Base-by-base conservation (phyloP, 2,329 filamentous ascomycete species). In the Graphiopsis chlorocephala region DNA sequence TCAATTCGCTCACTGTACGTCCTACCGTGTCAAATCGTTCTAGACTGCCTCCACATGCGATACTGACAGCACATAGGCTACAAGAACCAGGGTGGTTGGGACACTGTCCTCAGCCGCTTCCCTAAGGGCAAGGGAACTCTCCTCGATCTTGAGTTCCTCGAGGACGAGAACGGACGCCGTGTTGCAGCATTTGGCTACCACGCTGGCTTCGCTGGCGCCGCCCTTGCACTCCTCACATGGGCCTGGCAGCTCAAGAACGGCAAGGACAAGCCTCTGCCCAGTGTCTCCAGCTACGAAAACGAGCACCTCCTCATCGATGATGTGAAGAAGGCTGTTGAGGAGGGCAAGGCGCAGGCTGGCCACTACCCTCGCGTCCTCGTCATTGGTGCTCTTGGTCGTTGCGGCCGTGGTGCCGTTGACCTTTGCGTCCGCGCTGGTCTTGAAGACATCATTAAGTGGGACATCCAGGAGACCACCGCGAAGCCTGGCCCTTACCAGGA, bases 91-190 rank as follows among this genome's bases (percentile, higher is more conserved):
- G 86, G 80, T 29, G 90, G 89, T 29, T 97, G 92, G 91, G 86
- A 91, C 65, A 84, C 86, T 48, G 90, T 92, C 6, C 86, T 97
- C n/a, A 84, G 87, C 64, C 85, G 93, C 64, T 97, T 93, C 77
- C 85, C 90, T 29, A 85, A 87, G 26, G 92, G 91, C 65, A 87
- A 88, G 63, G 91, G 92, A 70, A 89, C 86, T 0, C 86, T 97
- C 15, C 86, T 93, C 65, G 93, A 97, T 73, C 85, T 97, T 42
- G 93, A 97, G 76, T 97, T 97, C 76, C 83, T 97, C 42, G 85
- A 86, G 45, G 90, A 96, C 70, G 72, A 88, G 68, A 83, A 81
- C 31, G 90, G 90, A 42, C 83, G 90, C 55, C 82, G 91, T 67
- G 88, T 93, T 1, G 88, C 89, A 10, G 88, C 88, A 0, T 92